These are phyloP conservation scores for Cryptococcus sp. DNA, from an alignment of 1,284 basidiomycete species.

Conservation along the genomic window DNA sequence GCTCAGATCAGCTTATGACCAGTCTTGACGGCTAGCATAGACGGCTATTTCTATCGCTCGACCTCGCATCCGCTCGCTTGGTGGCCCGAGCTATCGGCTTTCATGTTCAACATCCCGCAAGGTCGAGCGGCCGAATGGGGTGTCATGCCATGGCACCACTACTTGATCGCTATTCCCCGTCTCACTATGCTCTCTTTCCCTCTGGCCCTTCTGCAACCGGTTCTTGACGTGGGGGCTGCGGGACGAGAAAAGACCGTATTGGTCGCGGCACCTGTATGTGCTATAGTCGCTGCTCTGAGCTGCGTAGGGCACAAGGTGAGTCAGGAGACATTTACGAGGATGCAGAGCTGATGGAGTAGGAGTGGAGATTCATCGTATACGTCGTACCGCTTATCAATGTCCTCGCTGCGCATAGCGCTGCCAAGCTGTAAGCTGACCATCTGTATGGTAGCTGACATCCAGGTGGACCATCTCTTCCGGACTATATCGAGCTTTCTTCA, in stretches of 20 bases:
- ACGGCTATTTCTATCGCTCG: constrained; percentile 77
- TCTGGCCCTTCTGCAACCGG: constrained; percentile 4
- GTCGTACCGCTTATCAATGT: constrained; percentile 76
- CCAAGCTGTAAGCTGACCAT: constrained; percentile 11
- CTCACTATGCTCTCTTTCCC: constrained; percentile 66
- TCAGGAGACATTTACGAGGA: background rate
- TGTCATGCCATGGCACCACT: constrained; percentile 66
- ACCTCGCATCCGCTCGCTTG: constrained; percentile 31
- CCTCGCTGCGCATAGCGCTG: constrained; percentile 61
- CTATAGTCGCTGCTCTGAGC: constrained; percentile 65
- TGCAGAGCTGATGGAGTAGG: constrained; percentile 47
- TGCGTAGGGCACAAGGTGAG: constrained; percentile 67
- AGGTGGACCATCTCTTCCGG: constrained; percentile 15
- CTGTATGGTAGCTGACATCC: background rate
- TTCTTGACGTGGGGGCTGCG: background rate
- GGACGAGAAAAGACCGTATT: constrained; percentile 10
- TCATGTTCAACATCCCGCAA: constrained; percentile 81
- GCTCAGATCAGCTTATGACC: background rate
- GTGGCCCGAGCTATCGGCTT: constrained; percentile 80
- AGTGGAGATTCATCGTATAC: constrained; percentile 94
- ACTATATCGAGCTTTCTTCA: constrained; percentile 10
- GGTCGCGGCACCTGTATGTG: constrained; percentile 50
- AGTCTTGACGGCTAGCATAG: constrained; percentile 54
- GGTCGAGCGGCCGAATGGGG: constrained; percentile 91
- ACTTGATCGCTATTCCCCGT: constrained; percentile 72